phyloP scores from a whole-genome alignment of 768 basidiomycete species.

The Xerocomellus amylosporus region DNA sequence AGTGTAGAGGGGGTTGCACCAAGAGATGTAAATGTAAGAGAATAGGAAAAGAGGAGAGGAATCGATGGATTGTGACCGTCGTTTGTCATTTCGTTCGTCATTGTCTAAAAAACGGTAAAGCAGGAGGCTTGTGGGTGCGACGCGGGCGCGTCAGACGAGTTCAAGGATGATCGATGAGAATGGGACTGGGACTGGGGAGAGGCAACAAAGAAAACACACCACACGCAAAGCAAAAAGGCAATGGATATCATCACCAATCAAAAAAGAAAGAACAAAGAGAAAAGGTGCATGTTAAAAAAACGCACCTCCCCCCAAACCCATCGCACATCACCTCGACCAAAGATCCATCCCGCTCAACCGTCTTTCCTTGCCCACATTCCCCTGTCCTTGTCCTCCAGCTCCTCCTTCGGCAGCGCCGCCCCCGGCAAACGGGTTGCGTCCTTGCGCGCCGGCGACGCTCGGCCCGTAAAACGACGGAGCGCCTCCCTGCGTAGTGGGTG shows the following conservation, averaged over 20 bases:
- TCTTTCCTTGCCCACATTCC: slow-evolving; percentile 42
- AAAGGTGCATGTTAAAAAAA: neutral
- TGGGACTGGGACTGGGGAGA: neutral
- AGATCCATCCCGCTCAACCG: slow-evolving; percentile 66
- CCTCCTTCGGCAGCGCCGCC: slow-evolving; percentile 36
- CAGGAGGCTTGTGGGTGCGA: neutral
- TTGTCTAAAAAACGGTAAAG: neutral
- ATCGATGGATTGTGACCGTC: neutral
- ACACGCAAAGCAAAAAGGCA: slow-evolving; percentile 2
- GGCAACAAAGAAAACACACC: neutral
- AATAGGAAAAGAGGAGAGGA: neutral
- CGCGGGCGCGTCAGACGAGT: too few species aligned
- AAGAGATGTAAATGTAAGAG: neutral
- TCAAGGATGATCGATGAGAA: neutral
- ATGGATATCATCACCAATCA: slow-evolving; percentile 14
- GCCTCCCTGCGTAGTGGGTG: slow-evolving; percentile 5
- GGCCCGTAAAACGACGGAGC: slow-evolving; percentile 67
- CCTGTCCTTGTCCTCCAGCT: slow-evolving; percentile 31
- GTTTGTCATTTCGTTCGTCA: slow-evolving; percentile 6
- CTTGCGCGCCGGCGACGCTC: slow-evolving; percentile 48
- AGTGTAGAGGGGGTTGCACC: neutral
- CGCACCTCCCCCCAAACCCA: neutral
- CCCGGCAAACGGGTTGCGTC: slow-evolving; percentile 39
- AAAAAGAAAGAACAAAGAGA: neutral
- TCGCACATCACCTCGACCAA: slow-evolving; percentile 62